Evolutionary conservation across 148 eudicot species (phyloP).

Genomic region (Rhododendron kiyosumense): DNA sequence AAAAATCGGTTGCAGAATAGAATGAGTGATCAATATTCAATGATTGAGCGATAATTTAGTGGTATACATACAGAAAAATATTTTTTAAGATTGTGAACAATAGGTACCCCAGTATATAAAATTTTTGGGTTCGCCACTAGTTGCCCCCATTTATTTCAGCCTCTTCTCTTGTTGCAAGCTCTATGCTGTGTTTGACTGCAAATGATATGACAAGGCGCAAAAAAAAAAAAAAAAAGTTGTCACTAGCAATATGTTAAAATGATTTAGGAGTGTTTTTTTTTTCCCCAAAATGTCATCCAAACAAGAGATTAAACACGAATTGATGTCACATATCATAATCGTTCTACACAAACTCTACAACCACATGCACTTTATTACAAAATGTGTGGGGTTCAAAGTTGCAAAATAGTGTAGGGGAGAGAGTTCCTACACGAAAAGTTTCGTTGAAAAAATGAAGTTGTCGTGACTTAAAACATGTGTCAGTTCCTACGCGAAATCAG

Average conservation of each 20-base stretch:
- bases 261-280: background rate
- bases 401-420: background rate
- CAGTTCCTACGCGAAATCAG: background rate
- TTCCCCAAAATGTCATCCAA: too few species aligned
- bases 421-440: background rate
- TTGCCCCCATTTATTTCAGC: slow-evolving; percentile 68
- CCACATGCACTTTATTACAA: too few species aligned
- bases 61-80: too few species aligned
- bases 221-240: background rate
- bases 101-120: too few species aligned
- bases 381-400: background rate
- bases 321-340: background rate
- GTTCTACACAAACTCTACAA: too few species aligned
- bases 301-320: background rate
- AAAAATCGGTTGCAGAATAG: too few species aligned
- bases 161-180: slow-evolving; percentile 49
- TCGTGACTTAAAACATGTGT: background rate
- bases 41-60: too few species aligned
- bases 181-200: slow-evolving; percentile 60
- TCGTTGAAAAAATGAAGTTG: background rate
- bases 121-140: too few species aligned
- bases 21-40: too few species aligned
- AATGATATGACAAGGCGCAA: background rate
- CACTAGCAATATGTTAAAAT: background rate
- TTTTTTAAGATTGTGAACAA: too few species aligned